Evolutionary conservation across 1,139 yeast genomes (phyloP), one percentile per base, ranked within the genome.

Genomic region (Debaryomyces sp.): DNA sequence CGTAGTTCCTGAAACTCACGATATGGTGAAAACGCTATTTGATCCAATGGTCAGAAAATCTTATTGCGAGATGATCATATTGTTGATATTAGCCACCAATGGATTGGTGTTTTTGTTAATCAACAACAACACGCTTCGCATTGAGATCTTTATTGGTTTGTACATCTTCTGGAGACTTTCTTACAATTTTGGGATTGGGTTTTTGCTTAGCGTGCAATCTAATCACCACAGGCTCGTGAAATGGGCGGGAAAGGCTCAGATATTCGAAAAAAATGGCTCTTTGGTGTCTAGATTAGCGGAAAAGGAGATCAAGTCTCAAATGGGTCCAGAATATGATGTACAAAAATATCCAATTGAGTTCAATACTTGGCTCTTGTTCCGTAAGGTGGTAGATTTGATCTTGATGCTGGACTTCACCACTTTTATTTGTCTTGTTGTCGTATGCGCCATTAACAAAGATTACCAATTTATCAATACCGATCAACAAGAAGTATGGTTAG

Each of bases 371-470:
- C 73, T 89, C 43, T 64, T 89, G 15, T 89, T 87, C 67, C 77
- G 96, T 53, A 88, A 87, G 63, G 77, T 85, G 47, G 96, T 89
- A 18, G 96, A 89, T 65, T 76, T 89, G 67, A 84, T 89, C 48
- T 77, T 89, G 60, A 89, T 89, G 96, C 88, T 85, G 66, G 96
- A 89, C 67, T 89, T 89, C 63, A 81, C 87, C 33, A 82, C 90
- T 29, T 89, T 89, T 64, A 78, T 87, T 63, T 79, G 89, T 55
- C 75, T 87, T 50, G 92, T 89, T 8, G 69, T 80, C 45, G 76
- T 87, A 9, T 85, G 92, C 58, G 58, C 81, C 12, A 65, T 77
- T 10, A 63, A 73, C 40, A 60, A 72, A 46, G 65, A 68, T 48
- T 59, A 67, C 53, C 85, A 82, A 55, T 76, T 75, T 47, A 55